A percentile compares a stretch with the other conserved stretches of the same genome.
These are phyloP conservation scores for Jacaranda mimosifolia DNA, from an alignment of 257 asterid genomes.

Conservation along the genomic window DNA sequence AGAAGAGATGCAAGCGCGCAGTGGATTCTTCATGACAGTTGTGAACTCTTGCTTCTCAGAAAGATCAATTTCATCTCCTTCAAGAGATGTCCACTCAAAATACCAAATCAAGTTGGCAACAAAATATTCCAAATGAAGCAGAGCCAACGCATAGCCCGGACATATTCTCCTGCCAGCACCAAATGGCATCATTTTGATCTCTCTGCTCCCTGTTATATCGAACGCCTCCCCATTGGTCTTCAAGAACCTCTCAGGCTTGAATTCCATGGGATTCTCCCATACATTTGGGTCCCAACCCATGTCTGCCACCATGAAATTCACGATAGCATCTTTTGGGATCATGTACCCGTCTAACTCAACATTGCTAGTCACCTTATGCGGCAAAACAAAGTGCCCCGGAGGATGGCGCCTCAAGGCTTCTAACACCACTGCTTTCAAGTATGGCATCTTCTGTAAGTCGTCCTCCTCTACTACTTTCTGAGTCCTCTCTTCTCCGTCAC, in stretches of 20 bases:
- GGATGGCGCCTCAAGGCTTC: slow-evolving; percentile 76
- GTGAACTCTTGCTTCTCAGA: slow-evolving; percentile 66
- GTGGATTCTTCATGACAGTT: slow-evolving; percentile 65
- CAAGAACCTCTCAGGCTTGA: slow-evolving; percentile 73
- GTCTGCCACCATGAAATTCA: slow-evolving; percentile 78
- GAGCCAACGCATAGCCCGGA: slow-evolving; percentile 59
- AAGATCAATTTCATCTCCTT: slow-evolving; percentile 58
- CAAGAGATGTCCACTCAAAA: slow-evolving; percentile 50
- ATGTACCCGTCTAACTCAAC: slow-evolving; percentile 55
- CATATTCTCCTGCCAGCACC: slow-evolving; percentile 78
- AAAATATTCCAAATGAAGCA: slow-evolving; percentile 75
- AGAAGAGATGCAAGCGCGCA: slow-evolving; percentile 44
- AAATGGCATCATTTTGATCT: slow-evolving; percentile 86
- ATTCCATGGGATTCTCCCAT: slow-evolving; percentile 78
- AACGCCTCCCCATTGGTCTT: slow-evolving; percentile 37
- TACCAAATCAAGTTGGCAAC: slow-evolving; percentile 68
- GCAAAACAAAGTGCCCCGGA: slow-evolving; percentile 75
- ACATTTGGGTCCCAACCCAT: slow-evolving; percentile 72
- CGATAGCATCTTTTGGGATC: slow-evolving; percentile 51
- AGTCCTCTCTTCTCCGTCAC: background rate
- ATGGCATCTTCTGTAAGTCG: slow-evolving; percentile 59
- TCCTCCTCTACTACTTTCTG: slow-evolving; percentile 53
- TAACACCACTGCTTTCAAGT: slow-evolving; percentile 66
- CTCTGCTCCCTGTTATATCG: slow-evolving; percentile 65
- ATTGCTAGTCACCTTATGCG: slow-evolving; percentile 56